Evolutionary conservation across 495 filamentous ascomycete species (phyloP).

Genomic region (Bacidia gigantensis): DNA sequence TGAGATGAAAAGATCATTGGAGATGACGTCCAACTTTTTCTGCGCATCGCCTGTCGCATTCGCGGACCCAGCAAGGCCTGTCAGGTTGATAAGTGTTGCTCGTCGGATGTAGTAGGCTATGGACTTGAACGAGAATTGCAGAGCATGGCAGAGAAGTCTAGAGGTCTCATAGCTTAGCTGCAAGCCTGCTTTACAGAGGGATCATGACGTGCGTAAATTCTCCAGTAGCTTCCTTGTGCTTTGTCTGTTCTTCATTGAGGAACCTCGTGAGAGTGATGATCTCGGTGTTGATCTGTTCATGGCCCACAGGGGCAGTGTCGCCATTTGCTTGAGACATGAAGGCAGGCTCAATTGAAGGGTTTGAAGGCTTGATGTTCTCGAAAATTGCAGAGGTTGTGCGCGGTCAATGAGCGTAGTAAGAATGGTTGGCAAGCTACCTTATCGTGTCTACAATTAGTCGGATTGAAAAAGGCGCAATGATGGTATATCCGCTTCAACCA

Average conservation of each 20-base stretch:
- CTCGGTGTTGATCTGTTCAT: slow-evolving; percentile 82
- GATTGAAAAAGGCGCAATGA: background rate
- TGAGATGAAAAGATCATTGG: slow-evolving; percentile 92
- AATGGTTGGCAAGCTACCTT: too few species aligned
- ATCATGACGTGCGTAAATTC: slow-evolving; percentile 73
- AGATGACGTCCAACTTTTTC: slow-evolving; percentile 98
- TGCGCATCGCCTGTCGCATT: slow-evolving; percentile 96
- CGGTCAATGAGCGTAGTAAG: too few species aligned
- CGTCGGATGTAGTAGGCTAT: slow-evolving; percentile 99
- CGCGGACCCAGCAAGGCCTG: slow-evolving; percentile 83
- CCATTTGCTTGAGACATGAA: slow-evolving; percentile 17
- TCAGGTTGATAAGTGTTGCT: slow-evolving; percentile 92
- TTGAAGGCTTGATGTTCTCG: background rate
- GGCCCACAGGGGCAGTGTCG: slow-evolving; percentile 29
- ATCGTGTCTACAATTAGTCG: background rate
- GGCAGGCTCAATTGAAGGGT: background rate
- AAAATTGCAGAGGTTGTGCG: too few species aligned
- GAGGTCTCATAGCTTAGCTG: background rate
- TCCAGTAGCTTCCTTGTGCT: slow-evolving; percentile 87
- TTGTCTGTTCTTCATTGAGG: slow-evolving; percentile 87
- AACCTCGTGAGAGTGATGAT: slow-evolving; percentile 91
- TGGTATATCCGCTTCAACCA: background rate
- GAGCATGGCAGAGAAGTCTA: slow-evolving; percentile 88
- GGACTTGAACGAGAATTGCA: slow-evolving; percentile 98
- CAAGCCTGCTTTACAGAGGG: background rate